Conservation (phyloP, 768 basidiomycete species). For the Mycena chlorophos region DNA sequence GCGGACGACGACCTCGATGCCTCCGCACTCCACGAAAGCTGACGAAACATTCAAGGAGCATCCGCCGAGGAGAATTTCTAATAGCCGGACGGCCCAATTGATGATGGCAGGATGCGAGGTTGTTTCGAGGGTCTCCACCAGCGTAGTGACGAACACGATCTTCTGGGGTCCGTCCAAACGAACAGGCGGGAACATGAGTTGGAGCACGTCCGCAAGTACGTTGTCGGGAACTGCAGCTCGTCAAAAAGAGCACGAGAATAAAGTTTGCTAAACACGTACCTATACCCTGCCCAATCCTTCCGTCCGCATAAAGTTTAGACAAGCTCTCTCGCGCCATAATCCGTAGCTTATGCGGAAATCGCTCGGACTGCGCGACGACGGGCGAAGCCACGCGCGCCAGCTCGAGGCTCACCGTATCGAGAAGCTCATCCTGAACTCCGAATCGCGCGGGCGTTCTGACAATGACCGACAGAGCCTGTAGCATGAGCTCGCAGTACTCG, state of each 20-base stretch:
- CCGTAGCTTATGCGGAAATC: slow-evolving; percentile 31
- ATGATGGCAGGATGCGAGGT: slow-evolving; percentile 34
- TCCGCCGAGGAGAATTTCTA: slow-evolving; percentile 32
- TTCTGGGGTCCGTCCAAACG: slow-evolving; percentile 27
- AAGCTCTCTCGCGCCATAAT: slow-evolving; percentile 33
- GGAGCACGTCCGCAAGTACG: slow-evolving; percentile 37
- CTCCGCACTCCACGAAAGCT: slow-evolving; percentile 35
- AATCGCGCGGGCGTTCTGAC: slow-evolving; percentile 33
- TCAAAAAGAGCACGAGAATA: neutral
- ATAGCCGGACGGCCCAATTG: slow-evolving; percentile 36
- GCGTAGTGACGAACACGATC: slow-evolving; percentile 31
- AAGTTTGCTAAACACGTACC: neutral
- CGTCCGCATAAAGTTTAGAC: slow-evolving; percentile 38
- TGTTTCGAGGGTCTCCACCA: slow-evolving; percentile 32
- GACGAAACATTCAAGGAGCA: slow-evolving; percentile 29
- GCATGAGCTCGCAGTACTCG: slow-evolving; percentile 33
- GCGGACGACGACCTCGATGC: slow-evolving; percentile 36
- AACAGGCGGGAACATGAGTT: slow-evolving; percentile 36
- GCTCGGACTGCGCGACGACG: slow-evolving; percentile 29
- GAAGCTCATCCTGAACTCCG: slow-evolving; percentile 31
- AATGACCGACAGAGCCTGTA: slow-evolving; percentile 36
- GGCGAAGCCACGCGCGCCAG: slow-evolving; percentile 36
- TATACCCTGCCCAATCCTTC: slow-evolving; percentile 31
- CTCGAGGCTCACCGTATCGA: slow-evolving; percentile 35
- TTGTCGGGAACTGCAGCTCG: slow-evolving; percentile 27